A percentile compares a stretch with the other conserved stretches of the same genome.
Evolutionary conservation across 805 yeast species (phyloP).

Genomic region (Scheffersomyces coipomensis): DNA sequence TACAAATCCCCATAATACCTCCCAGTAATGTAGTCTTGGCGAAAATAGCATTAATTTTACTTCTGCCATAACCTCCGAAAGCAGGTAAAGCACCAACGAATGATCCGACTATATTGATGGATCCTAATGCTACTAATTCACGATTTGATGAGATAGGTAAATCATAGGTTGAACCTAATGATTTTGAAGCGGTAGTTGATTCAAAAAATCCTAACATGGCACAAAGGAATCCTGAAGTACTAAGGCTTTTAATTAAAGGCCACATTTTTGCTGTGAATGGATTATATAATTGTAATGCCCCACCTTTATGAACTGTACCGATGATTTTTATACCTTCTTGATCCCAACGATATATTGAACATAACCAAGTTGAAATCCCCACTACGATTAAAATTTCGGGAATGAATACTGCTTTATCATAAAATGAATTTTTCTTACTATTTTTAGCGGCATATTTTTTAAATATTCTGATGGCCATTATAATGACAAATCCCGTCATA

Average conservation of each 20-base stretch:
- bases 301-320: constrained; percentile 59
- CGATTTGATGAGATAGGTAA: constrained; percentile 79
- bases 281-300: constrained; percentile 45
- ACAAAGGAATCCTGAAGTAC: constrained; percentile 68
- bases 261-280: constrained; percentile 56
- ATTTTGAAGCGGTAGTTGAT: constrained; percentile 88
- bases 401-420: constrained; percentile 52
- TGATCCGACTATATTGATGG: constrained; percentile 64
- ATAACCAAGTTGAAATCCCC: constrained; percentile 53
- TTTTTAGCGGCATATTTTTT: constrained; percentile 27
- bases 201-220: constrained; percentile 91
- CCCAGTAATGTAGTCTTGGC: constrained; percentile 87
- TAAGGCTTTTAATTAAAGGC: constrained; percentile 53
- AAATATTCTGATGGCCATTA: constrained; percentile 41
- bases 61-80: constrained; percentile 95
- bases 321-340: constrained; percentile 61
- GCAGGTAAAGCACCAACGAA: constrained; percentile 77
- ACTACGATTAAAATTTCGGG: constrained; percentile 89
- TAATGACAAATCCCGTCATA: constrained; percentile 48
- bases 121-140: constrained; percentile 87
- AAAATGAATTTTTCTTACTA: constrained; percentile 6
- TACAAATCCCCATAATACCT: constrained; percentile 71
- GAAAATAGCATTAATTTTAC: constrained; percentile 80
- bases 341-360: constrained; percentile 47
- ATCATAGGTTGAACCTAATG: constrained; percentile 73